A percentile compares a stretch with the other conserved stretches of the same genome.
phyloP scores from a whole-genome alignment of 1,284 basidiomycete genomes.

The Rhizoctonia solani region DNA sequence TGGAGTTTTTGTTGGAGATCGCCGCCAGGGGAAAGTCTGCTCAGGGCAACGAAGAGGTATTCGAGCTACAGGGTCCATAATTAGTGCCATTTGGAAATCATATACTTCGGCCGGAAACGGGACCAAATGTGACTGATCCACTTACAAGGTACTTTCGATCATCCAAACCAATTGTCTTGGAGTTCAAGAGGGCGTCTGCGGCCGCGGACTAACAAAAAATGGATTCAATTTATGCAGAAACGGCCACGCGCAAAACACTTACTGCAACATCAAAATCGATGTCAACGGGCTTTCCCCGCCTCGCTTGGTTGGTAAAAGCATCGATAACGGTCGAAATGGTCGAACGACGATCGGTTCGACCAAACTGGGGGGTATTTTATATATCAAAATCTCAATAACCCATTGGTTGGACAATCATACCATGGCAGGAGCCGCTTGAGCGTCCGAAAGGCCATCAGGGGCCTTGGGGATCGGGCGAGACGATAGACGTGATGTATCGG shows the following conservation, averaged over 20 bases:
- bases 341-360: conserved; percentile 16
- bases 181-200: conserved; percentile 54
- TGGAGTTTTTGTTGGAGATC: conserved; percentile 51
- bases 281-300: conserved; percentile 39
- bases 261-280: conserved; percentile 29
- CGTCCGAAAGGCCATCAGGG: conserved; percentile 39
- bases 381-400: background rate
- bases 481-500: conserved; percentile 34
- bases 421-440: conserved; percentile 35
- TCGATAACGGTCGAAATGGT: conserved; percentile 27
- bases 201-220: conserved; percentile 29
- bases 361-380: conserved; percentile 27
- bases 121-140: conserved; percentile 20
- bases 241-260: background rate
- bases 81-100: no score
- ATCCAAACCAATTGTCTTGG: conserved; percentile 54
- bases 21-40: conserved; percentile 50
- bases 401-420: conserved; percentile 5
- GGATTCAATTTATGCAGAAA: conserved; percentile 1
- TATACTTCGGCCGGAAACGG: background rate
- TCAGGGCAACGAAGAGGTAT: conserved; percentile 58
- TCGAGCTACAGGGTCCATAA: conserved; percentile 54
- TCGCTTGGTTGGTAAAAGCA: conserved; percentile 35
- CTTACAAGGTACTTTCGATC: conserved; percentile 61
- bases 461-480: conserved; percentile 31